These are phyloP conservation scores for Boeremia lycopersici DNA, from an alignment of 2,329 filamentous ascomycete species.

Conservation along the genomic window DNA sequence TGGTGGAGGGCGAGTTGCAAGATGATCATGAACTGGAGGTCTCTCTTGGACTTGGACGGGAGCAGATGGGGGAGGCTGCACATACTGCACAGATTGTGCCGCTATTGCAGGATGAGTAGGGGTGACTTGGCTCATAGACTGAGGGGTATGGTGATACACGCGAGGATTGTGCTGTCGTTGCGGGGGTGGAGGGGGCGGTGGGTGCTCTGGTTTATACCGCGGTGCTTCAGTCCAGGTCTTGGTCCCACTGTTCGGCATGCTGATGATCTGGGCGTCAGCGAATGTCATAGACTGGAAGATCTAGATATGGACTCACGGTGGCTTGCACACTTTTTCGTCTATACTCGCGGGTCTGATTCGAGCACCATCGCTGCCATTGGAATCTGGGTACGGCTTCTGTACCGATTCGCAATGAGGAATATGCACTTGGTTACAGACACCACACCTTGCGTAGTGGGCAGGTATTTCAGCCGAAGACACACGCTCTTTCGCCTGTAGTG, in stretches of 20 bases:
- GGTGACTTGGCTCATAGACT: constrained; percentile 31
- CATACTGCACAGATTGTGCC: constrained; percentile 8
- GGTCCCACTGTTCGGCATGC: constrained; percentile 7
- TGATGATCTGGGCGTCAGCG: constrained; percentile 2
- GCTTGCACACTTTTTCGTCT: constrained; percentile 51
- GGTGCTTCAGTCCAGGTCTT: constrained; percentile 8
- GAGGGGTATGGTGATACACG: constrained; percentile 37
- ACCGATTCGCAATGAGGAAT: constrained; percentile 41
- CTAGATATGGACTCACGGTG: constrained; percentile 10
- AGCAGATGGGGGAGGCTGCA: constrained; percentile 41
- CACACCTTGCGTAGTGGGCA: constrained; percentile 24
- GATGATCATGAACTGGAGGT: constrained; percentile 23
- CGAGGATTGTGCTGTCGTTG: constrained; percentile 38
- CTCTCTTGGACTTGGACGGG: constrained; percentile 51
- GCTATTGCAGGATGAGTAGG: constrained; percentile 27
- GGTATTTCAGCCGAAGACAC: constrained; percentile 31
- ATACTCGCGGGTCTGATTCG: constrained; percentile 55
- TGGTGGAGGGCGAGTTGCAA: constrained; percentile 17
- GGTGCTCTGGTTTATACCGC: constrained; percentile 12
- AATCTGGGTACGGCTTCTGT: constrained; percentile 34
- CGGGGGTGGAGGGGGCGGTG: constrained; percentile 19
- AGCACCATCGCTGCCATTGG: constrained; percentile 46
- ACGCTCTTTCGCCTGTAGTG: constrained; percentile 81
- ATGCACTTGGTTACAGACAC: constrained; percentile 28
- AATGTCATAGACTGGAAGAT: background rate